Conservation (phyloP, 306 rosid genomes). For the Cucurbita ficifolia region DNA sequence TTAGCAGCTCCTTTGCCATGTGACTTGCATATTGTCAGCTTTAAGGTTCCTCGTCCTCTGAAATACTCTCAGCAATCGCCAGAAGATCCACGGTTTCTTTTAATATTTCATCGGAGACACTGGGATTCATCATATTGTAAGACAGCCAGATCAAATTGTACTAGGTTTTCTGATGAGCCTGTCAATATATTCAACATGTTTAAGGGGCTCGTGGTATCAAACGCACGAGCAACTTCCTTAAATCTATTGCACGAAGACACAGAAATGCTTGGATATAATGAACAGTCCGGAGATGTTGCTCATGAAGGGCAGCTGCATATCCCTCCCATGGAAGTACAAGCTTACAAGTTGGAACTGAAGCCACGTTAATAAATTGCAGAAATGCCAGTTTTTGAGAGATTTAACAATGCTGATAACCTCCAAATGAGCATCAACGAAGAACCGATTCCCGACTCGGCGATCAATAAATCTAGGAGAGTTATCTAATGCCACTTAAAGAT, state of each 20-base stretch:
- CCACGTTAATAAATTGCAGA: slow-evolving; percentile 17
- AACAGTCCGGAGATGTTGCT: slow-evolving; percentile 39
- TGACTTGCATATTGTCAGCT: slow-evolving; percentile 84
- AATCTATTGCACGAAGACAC: slow-evolving; percentile 82
- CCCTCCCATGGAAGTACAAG: slow-evolving; percentile 85
- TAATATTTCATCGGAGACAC: slow-evolving; percentile 53
- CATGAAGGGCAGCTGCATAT: slow-evolving; percentile 58
- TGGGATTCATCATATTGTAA: slow-evolving; percentile 82
- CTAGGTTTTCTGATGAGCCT: slow-evolving; percentile 38
- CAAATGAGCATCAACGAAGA: not conserved
- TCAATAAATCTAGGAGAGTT: not conserved
- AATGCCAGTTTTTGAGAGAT: not conserved
- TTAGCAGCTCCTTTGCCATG: slow-evolving; percentile 69
- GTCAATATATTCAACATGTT: slow-evolving; percentile 62
- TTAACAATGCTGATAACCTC: not conserved
- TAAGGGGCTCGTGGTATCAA: slow-evolving; percentile 37
- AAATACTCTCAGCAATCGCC: slow-evolving; percentile 46
- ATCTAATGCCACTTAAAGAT: not conserved
- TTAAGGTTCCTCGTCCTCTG: slow-evolving; percentile 71
- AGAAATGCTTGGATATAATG: slow-evolving; percentile 58
- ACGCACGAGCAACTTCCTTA: slow-evolving; percentile 56
- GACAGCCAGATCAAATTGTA: slow-evolving; percentile 73
- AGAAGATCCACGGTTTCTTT: slow-evolving; percentile 45
- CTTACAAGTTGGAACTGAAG: slow-evolving; percentile 70
- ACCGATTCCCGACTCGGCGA: not conserved